Evolutionary conservation across 2,329 filamentous ascomycete genomes (phyloP), one percentile per base, ranked within the genome.

Genomic region (Celoporthe dispersa): DNA sequence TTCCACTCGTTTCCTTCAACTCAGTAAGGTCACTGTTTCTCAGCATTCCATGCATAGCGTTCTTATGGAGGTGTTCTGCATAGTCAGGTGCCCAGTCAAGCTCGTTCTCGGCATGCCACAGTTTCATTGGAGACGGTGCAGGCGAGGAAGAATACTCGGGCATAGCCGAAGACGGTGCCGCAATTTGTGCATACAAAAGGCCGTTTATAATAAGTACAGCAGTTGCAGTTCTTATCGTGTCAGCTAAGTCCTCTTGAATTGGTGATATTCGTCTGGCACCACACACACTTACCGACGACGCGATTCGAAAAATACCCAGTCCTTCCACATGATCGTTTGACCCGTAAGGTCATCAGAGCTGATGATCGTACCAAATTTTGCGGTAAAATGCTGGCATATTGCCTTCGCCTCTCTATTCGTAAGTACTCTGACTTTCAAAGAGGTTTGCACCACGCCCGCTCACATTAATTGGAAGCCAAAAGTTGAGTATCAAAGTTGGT

Each of bases 241-340:
- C 59, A 61, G 59, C 59, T 37, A 37, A 33, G 59, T 19, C 59
- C 31, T 61, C 59, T 41, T 61, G 3, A 61, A 1, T 61, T 39
- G 59, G 59, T 39, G 59, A 61, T 61, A 39, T 61, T 61, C 59
- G 59, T 61, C 35, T 61, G 59, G 59, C 59, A 37, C 31, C 33
- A 61, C 59, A 61, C 37, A 68, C 57, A 69, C 67, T 55, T 51
- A 69, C 67, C 67, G 67, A 14, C 67, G 67, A 14, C 67, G 67
- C 48, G 67, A 69, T 59, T 69, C 67, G 53, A 57, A 69, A 39
- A 69, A 69, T 48, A 65, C 62, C 67, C 67, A 69, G 53, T 69
- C 67, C 62, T 66, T 65, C 67, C 67, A 69, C 51, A 39, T 28
- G 6, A 69, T 65, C 62, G 60, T 69, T 35, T 61, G 53, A 41